Evolutionary conservation across 345 rosid genomes (phyloP), one percentile per base, ranked within the genome.

Genomic region (Citrus mangshanensis): DNA sequence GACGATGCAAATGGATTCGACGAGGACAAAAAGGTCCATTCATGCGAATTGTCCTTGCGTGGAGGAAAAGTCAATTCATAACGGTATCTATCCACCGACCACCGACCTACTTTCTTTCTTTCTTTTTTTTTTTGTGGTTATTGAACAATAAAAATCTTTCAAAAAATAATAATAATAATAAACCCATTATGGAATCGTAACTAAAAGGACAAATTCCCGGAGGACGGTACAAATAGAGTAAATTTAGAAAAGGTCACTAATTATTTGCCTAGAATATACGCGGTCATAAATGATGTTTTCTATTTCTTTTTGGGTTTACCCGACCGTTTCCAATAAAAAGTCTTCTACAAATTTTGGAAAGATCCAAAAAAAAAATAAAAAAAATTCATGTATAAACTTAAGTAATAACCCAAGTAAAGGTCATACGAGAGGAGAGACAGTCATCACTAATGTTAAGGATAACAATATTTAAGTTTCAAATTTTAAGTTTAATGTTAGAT

Each of bases 11-110:
- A 69, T 51, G n/a, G 38, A 25, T 12, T n/a, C 3, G 46, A 13
- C 13, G 69, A 35, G 88, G 92, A 85, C 84, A 82, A 79, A 79
- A 88, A 55, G 7, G 91, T 24, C 84, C 69, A 82, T 68, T 74
- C 63, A 78, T 21, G 32, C 24, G 18, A 76, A 74, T 81, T 86
- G 86, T 80, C 78, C 77, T 88, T 84, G 86, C 88, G 90, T 88
- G 84, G 79, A 81, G 80, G 76, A 58, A 83, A 92, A 92, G 97
- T 91, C 93, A 92, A 91, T 86, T 84, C 89, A 86, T 79, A 93
- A 93, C 93, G 89, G 95, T 89, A 88, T 90, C 92, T 78, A 85
- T 82, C 92, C 90, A 90, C 94, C 97, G 91, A 89, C 97, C 95
- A 87, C 93, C 95, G 97, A 93, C 95, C 94, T 80, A 80, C 82